Base-by-base conservation (phyloP, 345 rosid genomes). In the Rhodamnia rubescens region DNA sequence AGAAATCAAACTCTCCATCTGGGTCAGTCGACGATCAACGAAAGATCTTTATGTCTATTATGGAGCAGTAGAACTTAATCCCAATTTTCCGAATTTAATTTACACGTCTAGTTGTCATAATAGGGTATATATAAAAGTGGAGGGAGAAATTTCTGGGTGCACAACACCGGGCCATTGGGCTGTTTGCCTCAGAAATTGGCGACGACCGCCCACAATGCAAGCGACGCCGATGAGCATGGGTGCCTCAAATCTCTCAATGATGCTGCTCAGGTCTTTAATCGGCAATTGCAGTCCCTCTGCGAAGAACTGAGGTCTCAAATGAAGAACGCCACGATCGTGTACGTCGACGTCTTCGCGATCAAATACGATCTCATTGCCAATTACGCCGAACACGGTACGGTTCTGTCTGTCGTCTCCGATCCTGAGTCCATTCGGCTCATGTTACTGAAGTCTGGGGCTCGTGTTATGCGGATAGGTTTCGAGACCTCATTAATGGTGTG, bases 61-160 rank as follows among this genome's bases (percentile, higher is more conserved):
- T 20, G 22, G 16, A 16, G 16, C 1, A 74, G 49, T 52, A 5
- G 8, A 27, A 27, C 21, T 3, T 7, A 40, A 58, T 20, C 22
- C 29, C 55, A 58, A 10, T 32, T 44, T 32, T 81, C 54, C n/a
- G 1, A 5, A 8, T 29, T 74, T 50, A 47, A 42, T 44, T 24
- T 21, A 59, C 10, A 42, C 36, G 47, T 18, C 36, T 74, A 8
- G 47, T 61, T 11, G 74, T 18, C 5, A 42, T 27, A 93, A 52
- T 42, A 93, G 98, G 86, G 74, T 27, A 86, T 93, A 59, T 87
- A 92, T 88, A 44, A 85, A 40, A 85, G 85, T 32, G 96, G 98
- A 74, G 96, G 95, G 83, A 93, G 86, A 59, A 95, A 94, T 24
- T 93, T 95, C 84, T 94, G 95, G 94, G 86, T 95, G 61, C 95